Percentiles rank a stretch among this genome's conserved stretches.
phyloP scores from a whole-genome alignment of 768 basidiomycete species.

The Mrakia gelida region DNA sequence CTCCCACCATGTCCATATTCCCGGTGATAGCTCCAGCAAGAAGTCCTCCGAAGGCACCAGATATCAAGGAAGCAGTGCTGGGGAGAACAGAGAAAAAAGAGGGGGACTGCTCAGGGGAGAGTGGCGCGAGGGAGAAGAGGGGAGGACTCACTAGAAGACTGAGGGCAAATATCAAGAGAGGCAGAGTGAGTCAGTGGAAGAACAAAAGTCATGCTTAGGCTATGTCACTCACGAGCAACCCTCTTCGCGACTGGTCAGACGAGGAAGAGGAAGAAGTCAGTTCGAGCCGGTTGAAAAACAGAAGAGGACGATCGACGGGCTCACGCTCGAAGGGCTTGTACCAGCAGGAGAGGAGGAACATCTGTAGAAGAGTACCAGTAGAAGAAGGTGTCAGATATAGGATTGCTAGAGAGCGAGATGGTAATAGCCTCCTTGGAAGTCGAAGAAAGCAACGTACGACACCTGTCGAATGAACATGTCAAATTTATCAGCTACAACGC shows the following conservation, averaged over 20 bases:
- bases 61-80: conserved; percentile 38
- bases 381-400: no score
- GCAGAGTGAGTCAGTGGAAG: no score
- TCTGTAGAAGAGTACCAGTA: not conserved
- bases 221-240: conserved; percentile 35
- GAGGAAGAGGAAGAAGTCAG: no score
- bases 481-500: no score
- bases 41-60: conserved; percentile 44
- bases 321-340: conserved; percentile 37
- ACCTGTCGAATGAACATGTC: not conserved
- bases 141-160: not conserved
- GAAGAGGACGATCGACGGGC: no score
- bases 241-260: conserved; percentile 42
- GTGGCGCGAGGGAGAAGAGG: not conserved
- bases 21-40: conserved; percentile 44
- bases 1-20: conserved; percentile 39
- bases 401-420: no score
- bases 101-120: not conserved
- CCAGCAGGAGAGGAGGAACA: not conserved
- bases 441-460: no score
- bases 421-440: no score
- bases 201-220: no score
- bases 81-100: no score
- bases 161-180: conserved; percentile 37
- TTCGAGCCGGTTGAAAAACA: no score